Percentiles rank a stretch among this genome's conserved stretches.
Conservation (phyloP, 169 alveolate species). For the Amoebophrya sp. region DNA sequence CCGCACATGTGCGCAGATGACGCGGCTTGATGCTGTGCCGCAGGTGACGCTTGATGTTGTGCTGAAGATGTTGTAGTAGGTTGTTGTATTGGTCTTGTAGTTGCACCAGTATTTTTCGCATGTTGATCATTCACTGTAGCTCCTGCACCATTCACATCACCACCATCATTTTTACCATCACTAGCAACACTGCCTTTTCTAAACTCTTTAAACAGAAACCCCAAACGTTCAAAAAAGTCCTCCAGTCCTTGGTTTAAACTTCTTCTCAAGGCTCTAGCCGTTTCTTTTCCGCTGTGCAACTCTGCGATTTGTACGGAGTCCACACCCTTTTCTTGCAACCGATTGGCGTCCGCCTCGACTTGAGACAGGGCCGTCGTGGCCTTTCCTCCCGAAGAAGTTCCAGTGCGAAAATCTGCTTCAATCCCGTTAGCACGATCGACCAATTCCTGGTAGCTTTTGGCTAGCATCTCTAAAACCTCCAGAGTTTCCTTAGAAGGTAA, state of each 20-base stretch:
- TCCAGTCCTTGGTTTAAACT: not conserved
- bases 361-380: not conserved
- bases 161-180: not conserved
- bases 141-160: not conserved
- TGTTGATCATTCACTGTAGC: not conserved
- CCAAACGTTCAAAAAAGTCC: not conserved
- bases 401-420: not conserved
- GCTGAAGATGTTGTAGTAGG: not conserved
- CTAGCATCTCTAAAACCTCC: not conserved
- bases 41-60: not conserved
- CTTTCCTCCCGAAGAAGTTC: not conserved
- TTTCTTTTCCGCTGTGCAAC: not conserved
- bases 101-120: not conserved
- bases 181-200: not conserved
- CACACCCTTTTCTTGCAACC: not conserved
- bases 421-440: not conserved
- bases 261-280: not conserved
- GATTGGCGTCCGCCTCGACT: not conserved
- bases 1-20: too few species aligned
- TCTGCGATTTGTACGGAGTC: conserved; percentile 21
- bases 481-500: not conserved
- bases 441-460: not conserved
- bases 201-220: not conserved
- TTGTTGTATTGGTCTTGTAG: not conserved
- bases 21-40: not conserved